Evolutionary conservation across 163 green algal genomes (phyloP).

Genomic region (Coccomyxa subellipsoidea): DNA sequence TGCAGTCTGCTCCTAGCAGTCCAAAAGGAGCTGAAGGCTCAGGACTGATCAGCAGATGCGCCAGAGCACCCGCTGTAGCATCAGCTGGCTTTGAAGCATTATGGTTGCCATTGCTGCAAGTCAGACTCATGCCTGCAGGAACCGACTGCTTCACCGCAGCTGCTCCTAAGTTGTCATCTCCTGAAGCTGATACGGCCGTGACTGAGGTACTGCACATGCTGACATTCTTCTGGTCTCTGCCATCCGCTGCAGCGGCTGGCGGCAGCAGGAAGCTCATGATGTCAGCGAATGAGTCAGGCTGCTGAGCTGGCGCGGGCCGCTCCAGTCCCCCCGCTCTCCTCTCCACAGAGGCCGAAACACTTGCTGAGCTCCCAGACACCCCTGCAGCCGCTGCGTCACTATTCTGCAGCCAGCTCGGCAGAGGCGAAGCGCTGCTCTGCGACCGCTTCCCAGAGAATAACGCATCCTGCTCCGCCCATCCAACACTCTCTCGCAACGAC

Average conservation of each 20-base stretch:
- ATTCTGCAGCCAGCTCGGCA: not conserved
- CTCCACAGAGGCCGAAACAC: not conserved
- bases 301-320: not conserved
- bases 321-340: not conserved
- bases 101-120: too few species aligned
- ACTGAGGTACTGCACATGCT: too few species aligned
- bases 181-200: too few species aligned
- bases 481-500: too few species aligned
- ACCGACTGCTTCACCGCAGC: too few species aligned
- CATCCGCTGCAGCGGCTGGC: not conserved
- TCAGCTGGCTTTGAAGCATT: not conserved
- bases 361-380: not conserved
- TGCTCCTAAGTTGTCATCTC: too few species aligned
- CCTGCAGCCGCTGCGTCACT: not conserved
- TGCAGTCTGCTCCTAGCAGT: too few species aligned
- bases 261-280: not conserved
- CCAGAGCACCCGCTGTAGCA: not conserved
- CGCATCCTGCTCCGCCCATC: too few species aligned
- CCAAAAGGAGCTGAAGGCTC: not conserved
- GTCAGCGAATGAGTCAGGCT: too few species aligned
- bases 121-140: too few species aligned
- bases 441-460: too few species aligned
- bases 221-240: too few species aligned
- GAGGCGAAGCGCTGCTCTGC: not conserved
- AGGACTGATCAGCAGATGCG: not conserved